These are phyloP conservation scores for Obelidium mucronatum DNA, from an alignment of 192 early-diverging fungal species.

Conservation along the genomic window DNA sequence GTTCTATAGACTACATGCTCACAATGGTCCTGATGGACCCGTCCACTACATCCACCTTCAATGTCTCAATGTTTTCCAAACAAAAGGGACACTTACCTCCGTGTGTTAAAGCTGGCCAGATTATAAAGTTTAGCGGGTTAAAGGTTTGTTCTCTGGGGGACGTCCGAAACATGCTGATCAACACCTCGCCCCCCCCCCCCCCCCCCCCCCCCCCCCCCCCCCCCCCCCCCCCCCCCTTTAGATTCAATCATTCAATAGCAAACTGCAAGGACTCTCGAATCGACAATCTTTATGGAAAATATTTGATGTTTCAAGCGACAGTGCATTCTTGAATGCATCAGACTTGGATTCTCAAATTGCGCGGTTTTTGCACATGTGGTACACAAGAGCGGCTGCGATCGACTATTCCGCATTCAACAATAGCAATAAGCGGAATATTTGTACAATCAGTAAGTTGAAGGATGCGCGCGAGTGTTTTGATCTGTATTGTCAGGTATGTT, in stretches of 20 bases:
- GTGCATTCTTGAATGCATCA: too few relatives aligned
- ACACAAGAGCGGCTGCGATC: neutral
- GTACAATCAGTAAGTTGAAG: neutral
- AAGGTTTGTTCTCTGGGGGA: neutral
- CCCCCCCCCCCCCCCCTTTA: too few relatives aligned
- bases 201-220: too few relatives aligned
- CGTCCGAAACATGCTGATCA: too few relatives aligned
- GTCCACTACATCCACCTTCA: neutral
- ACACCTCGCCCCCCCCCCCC: too few relatives aligned
- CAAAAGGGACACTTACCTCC: neutral
- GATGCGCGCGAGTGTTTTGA: neutral
- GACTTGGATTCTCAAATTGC: neutral
- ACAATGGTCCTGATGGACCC: neutral
- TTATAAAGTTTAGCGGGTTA: neutral
- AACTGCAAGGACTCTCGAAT: neutral
- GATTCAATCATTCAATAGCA: neutral
- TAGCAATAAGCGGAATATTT: neutral
- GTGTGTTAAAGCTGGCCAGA: neutral
- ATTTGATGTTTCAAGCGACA: too few relatives aligned
- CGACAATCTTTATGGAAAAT: neutral
- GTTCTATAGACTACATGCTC: slow-evolving; percentile 20
- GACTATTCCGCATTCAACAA: neutral
- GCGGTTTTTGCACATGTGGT: neutral
- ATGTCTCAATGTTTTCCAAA: neutral
- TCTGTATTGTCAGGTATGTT: slow-evolving; percentile 1